Evolutionary conservation across 306 rosid species (phyloP), one percentile per base, ranked within the genome.

Genomic region (Castanea crenata): DNA sequence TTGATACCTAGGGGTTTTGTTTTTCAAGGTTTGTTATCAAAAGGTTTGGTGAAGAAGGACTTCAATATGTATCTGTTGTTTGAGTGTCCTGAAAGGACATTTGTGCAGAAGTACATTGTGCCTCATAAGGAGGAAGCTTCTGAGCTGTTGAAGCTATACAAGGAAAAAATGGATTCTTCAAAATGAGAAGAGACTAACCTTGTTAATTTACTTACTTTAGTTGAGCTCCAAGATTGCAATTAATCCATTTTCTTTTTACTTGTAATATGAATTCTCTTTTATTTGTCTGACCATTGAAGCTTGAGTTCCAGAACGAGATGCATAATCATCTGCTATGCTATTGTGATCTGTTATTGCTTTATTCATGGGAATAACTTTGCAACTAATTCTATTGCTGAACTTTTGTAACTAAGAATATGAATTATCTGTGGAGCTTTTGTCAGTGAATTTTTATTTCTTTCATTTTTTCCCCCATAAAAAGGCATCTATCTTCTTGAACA

Each of bases 1-100:
- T 80, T 70, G 76, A 83, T 83, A 70, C 91, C 81, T 23, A 87
- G 91, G 73, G 74, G 78, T 72, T 65, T 38, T 15, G 91, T 87
- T 34, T 21, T 87, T 68, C 79, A n/a, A 25, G 72, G 54, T 71
- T 83, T 87, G 70, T 76, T 41, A 6, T 65, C 75, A 19, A 78
- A 69, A 19, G 88, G 83, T 14, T 84, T 85, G 78, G 52, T 73
- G 27, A 31, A 25, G 69, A 80, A 78, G 69, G 16, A 58, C 16
- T 51, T 20, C 55, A 75, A 55, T 13, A 51, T 55, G 31, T 1
- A 6, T 0, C 2, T 2, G 5, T 68, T 78, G 3, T 82, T 64
- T 67, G 9, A 10, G 3, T 35, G 2, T 62, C 3, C 58, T 59
- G 84, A 82, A 12, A 29, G 0, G 64, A 6, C 2, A 20, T 82